Conservation (phyloP, 2,329 filamentous ascomycete species). For the Mycosphaerella sp. region DNA sequence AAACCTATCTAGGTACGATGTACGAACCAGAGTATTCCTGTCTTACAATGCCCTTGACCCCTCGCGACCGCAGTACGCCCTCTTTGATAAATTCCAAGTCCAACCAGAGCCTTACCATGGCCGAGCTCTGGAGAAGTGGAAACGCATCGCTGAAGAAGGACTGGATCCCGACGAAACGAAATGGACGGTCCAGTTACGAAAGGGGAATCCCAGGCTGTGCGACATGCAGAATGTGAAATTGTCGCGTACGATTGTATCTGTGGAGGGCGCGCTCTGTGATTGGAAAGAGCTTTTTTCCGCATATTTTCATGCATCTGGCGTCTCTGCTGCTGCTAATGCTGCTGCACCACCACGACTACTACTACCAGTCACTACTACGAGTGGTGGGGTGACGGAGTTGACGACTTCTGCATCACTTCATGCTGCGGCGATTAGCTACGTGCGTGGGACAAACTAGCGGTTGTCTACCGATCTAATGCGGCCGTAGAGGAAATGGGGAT, state of each 20-base stretch:
- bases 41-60: constrained; percentile 16
- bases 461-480: constrained; percentile 4
- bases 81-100: constrained; percentile 20
- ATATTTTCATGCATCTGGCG: constrained; percentile 13
- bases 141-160: constrained; percentile 17
- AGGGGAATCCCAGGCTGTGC: constrained; percentile 4
- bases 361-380: too few relatives aligned
- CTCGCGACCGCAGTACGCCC: constrained; percentile 20
- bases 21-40: constrained; percentile 19
- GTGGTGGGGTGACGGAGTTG: background rate
- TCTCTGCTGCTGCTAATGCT: background rate
- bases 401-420: constrained; percentile 1
- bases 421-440: constrained; percentile 7
- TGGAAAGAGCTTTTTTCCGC: constrained; percentile 25
- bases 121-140: constrained; percentile 23
- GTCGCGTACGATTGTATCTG: constrained; percentile 16
- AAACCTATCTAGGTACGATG: constrained; percentile 2
- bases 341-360: too few relatives aligned
- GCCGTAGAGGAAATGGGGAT: constrained; percentile 2
- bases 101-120: constrained; percentile 16
- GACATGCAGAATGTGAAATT: constrained; percentile 14
- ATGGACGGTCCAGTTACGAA: constrained; percentile 21
- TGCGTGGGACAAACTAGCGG: constrained; percentile 8
- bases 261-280: constrained; percentile 20
- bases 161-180: constrained; percentile 14